Percentiles rank a stretch among this genome's conserved stretches.
Conservation (phyloP, 805 yeast genomes). For the Pichia phayaonensis region DNA sequence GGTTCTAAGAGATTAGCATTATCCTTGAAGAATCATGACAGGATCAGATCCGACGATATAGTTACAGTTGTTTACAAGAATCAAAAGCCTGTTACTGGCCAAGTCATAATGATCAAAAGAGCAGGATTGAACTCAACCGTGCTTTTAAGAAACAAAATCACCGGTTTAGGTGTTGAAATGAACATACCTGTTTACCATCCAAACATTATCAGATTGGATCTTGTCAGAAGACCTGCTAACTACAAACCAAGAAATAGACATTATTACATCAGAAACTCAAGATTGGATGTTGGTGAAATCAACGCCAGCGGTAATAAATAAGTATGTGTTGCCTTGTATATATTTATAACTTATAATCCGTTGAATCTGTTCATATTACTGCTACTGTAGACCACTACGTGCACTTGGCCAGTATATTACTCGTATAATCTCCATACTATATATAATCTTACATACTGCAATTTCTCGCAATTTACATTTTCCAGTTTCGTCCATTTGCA, state of each 20-base stretch:
- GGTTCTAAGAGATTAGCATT: constrained; percentile 59
- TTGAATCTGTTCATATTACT: neutral
- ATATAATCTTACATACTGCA: no score
- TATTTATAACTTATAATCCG: neutral
- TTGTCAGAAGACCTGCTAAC: constrained; percentile 63
- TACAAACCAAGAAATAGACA: constrained; percentile 79
- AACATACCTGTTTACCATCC: constrained; percentile 80
- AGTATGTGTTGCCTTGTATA: neutral
- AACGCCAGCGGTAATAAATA: constrained; percentile 31
- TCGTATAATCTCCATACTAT: no score
- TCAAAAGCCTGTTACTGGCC: constrained; percentile 67
- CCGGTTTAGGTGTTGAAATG: constrained; percentile 79
- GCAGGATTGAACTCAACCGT: constrained; percentile 66
- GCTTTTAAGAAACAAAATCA: constrained; percentile 74
- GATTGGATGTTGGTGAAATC: constrained; percentile 67
- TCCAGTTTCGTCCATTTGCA: neutral
- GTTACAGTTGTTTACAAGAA: constrained; percentile 64
- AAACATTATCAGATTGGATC: constrained; percentile 64
- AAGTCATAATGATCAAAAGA: constrained; percentile 69
- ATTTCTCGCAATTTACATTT: neutral
- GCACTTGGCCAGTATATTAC: no score
- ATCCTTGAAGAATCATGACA: constrained; percentile 36
- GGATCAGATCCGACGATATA: constrained; percentile 74
- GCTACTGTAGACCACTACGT: neutral
- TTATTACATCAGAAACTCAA: constrained; percentile 78